phyloP scores from a whole-genome alignment of 2,329 filamentous ascomycete species.

The Cadophora luteo-olivacea region DNA sequence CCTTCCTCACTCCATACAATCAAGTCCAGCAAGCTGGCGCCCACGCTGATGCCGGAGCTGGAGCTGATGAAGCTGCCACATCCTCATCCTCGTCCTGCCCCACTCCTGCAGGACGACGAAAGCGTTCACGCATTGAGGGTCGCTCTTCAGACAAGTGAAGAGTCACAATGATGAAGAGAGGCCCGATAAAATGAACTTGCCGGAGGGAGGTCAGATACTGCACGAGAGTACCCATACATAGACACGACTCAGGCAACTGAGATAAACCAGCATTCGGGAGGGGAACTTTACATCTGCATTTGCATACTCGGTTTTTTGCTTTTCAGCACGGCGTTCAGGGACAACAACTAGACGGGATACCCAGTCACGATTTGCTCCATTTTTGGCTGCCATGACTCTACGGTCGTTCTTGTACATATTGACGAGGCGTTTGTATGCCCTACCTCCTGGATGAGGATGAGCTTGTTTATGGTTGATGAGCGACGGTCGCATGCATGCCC shows the following conservation, averaged over 20 bases:
- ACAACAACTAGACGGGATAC: not conserved
- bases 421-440: not conserved
- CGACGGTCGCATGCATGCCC: not conserved
- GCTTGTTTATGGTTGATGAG: constrained; percentile 6
- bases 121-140: not conserved
- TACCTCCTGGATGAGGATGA: constrained; percentile 11
- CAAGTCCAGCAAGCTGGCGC: constrained; percentile 11
- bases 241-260: not conserved
- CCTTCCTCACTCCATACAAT: constrained; percentile 15
- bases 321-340: constrained; percentile 11
- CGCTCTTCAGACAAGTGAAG: not conserved
- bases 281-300: not conserved
- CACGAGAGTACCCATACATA: constrained; percentile 3
- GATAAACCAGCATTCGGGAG: not conserved
- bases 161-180: not conserved
- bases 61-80: not conserved
- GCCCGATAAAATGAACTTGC: not conserved
- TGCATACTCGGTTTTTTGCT: not conserved
- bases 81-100: constrained; percentile 4
- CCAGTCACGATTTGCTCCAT: not conserved
- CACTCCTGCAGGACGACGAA: constrained; percentile 7
- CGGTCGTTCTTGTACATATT: constrained; percentile 10
- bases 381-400: not conserved
- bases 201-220: not conserved
- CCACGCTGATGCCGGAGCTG: no score